These are phyloP conservation scores for Coriaria nepalensis DNA, from an alignment of 306 rosid genomes.

Conservation along the genomic window DNA sequence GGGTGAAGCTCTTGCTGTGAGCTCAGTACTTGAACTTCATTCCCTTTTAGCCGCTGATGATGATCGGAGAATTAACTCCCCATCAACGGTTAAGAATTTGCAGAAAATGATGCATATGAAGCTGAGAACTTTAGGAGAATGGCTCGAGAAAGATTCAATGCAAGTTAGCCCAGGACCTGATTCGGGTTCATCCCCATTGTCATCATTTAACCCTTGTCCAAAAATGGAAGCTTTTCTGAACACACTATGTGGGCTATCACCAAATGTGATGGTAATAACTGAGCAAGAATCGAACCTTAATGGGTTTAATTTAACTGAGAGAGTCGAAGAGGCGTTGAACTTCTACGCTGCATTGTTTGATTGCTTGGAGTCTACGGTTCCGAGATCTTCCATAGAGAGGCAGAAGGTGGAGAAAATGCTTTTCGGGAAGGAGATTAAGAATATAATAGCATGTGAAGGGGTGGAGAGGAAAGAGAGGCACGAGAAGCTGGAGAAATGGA, in stretches of 20 bases:
- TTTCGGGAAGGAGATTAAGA: slow-evolving; percentile 67
- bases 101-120: slow-evolving; percentile 39
- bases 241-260: slow-evolving; percentile 39
- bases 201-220: slow-evolving; percentile 45
- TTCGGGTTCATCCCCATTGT: slow-evolving; percentile 43
- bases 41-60: slow-evolving; percentile 60
- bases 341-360: slow-evolving; percentile 67
- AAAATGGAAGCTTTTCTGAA: slow-evolving; percentile 54
- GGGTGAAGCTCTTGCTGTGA: slow-evolving; percentile 78
- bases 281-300: slow-evolving; percentile 89
- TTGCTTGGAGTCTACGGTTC: slow-evolving; percentile 59
- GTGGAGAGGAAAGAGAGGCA: slow-evolving; percentile 60
- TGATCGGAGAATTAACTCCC: slow-evolving; percentile 34
- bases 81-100: slow-evolving; percentile 28
- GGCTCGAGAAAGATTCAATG: slow-evolving; percentile 50
- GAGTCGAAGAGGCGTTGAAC: slow-evolving; percentile 40
- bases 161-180: slow-evolving; percentile 41
- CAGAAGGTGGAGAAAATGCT: slow-evolving; percentile 61
- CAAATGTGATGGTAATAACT: slow-evolving; percentile 55
- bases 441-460: slow-evolving; percentile 74
- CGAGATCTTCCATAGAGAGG: slow-evolving; percentile 40
- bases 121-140: slow-evolving; percentile 50
- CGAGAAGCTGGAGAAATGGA: slow-evolving; percentile 71
- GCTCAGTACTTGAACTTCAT: slow-evolving; percentile 70
- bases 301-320: slow-evolving; percentile 49